Conservation (phyloP, 805 yeast species). For the Pachysolen tannophilus region DNA sequence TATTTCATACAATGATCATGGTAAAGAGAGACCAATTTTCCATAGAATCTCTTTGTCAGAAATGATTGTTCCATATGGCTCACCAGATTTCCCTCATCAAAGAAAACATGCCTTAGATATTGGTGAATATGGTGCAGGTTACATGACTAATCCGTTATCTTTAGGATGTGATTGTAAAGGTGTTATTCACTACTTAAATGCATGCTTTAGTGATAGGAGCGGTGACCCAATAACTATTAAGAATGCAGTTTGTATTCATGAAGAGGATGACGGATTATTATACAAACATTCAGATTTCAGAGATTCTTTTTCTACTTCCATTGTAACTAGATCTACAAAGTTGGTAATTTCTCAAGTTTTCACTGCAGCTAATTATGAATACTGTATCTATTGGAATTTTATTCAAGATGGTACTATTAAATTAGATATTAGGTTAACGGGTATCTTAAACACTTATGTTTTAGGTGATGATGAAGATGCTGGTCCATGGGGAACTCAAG, state of each 20-base stretch:
- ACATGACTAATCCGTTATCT: slow-evolving; percentile 71
- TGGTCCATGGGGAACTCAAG: slow-evolving; percentile 76
- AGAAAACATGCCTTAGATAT: slow-evolving; percentile 82
- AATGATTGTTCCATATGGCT: slow-evolving; percentile 83
- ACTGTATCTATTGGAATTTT: slow-evolving; percentile 76
- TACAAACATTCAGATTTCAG: slow-evolving; percentile 82
- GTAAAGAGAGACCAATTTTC: slow-evolving; percentile 64
- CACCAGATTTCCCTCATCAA: slow-evolving; percentile 74
- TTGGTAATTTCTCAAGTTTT: slow-evolving; percentile 72
- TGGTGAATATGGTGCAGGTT: slow-evolving; percentile 86
- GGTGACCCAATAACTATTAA: slow-evolving; percentile 68
- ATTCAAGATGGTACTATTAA: slow-evolving; percentile 81
- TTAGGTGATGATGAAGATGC: slow-evolving; percentile 56
- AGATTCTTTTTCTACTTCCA: slow-evolving; percentile 67
- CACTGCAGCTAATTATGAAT: slow-evolving; percentile 83
- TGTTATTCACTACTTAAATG: slow-evolving; percentile 75
- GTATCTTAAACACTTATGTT: slow-evolving; percentile 70
- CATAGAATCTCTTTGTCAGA: slow-evolving; percentile 72
- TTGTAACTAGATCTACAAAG: slow-evolving; percentile 69
- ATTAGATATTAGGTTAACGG: slow-evolving; percentile 72
- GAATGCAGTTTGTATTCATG: slow-evolving; percentile 79
- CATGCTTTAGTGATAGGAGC: slow-evolving; percentile 57
- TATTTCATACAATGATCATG: slow-evolving; percentile 68
- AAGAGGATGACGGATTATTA: slow-evolving; percentile 75
- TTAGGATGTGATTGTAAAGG: slow-evolving; percentile 86